Evolutionary conservation across 345 rosid species (phyloP).

Genomic region (Citrus inodora): DNA sequence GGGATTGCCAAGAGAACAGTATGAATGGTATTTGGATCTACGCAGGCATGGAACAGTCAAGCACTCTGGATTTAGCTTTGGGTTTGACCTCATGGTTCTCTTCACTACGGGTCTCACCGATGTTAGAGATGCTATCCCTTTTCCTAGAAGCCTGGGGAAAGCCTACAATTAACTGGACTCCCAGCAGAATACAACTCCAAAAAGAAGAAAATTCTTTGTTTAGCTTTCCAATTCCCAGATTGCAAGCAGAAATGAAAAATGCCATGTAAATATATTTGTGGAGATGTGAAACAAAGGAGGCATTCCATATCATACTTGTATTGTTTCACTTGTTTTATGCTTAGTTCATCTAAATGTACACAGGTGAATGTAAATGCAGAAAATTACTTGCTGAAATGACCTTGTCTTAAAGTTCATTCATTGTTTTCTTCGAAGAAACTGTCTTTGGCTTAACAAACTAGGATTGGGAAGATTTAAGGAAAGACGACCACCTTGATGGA

Average conservation of each 20-base stretch:
- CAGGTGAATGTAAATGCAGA: background rate
- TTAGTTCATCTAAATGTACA: conserved; percentile 9
- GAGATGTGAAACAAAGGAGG: background rate
- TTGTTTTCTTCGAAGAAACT: background rate
- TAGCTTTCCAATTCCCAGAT: background rate
- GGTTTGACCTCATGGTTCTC: conserved; percentile 71
- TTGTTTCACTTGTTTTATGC: background rate
- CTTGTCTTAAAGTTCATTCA: background rate
- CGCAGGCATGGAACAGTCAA: conserved; percentile 74
- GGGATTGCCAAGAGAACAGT: conserved; percentile 48
- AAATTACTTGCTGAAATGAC: conserved; percentile 6
- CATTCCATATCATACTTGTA: conserved; percentile 5
- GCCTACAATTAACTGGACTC: conserved; percentile 33
- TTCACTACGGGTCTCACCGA: conserved; percentile 64
- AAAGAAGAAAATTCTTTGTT: background rate
- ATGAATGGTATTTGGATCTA: conserved; percentile 82
- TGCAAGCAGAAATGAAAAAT: background rate
- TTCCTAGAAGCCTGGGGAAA: conserved; percentile 60
- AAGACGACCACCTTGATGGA: conserved; percentile 21
- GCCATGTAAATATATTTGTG: conserved; percentile 1
- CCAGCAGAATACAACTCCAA: background rate
- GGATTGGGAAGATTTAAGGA: conserved; percentile 27
- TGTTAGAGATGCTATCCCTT: conserved; percentile 79
- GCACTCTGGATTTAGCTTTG: conserved; percentile 72
- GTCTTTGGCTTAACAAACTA: background rate